Conservation (phyloP, 2,329 filamentous ascomycete genomes). For the Diaporthe batatas region DNA sequence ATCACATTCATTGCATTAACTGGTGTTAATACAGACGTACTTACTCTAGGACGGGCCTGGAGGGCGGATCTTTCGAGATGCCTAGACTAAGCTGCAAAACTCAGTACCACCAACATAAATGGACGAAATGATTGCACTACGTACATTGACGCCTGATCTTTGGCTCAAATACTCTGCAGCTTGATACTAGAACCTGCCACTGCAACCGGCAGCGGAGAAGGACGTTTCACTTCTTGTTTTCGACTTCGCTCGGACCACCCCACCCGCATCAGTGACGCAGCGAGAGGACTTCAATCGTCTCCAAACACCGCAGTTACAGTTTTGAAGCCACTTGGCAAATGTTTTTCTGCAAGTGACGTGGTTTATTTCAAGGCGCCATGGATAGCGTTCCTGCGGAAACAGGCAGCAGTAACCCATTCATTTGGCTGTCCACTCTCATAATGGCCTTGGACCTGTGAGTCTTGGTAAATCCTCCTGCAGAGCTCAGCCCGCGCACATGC, state of each 20-base stretch:
- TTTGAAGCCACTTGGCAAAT: not conserved
- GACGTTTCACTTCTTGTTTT: not conserved
- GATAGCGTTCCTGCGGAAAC: constrained; percentile 10
- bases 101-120: not conserved
- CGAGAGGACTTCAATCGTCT: not conserved
- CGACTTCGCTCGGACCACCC: constrained; percentile 1
- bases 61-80: not conserved
- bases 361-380: constrained; percentile 8
- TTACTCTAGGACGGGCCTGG: not conserved
- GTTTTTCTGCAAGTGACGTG: too few relatives aligned
- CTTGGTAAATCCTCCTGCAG: too few relatives aligned
- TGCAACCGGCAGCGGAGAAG: constrained; percentile 1
- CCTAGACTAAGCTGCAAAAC: not conserved
- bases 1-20: not conserved
- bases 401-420: constrained; percentile 13
- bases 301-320: not conserved
- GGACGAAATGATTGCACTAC: not conserved
- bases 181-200: not conserved
- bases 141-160: not conserved
- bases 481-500: not conserved
- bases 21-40: not conserved
- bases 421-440: constrained; percentile 35
- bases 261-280: not conserved
- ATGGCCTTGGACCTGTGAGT: constrained; percentile 38
- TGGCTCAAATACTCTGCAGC: too few relatives aligned